phyloP scores from a whole-genome alignment of 768 basidiomycete genomes.

The Rhodosporidiobolus odoratus region DNA sequence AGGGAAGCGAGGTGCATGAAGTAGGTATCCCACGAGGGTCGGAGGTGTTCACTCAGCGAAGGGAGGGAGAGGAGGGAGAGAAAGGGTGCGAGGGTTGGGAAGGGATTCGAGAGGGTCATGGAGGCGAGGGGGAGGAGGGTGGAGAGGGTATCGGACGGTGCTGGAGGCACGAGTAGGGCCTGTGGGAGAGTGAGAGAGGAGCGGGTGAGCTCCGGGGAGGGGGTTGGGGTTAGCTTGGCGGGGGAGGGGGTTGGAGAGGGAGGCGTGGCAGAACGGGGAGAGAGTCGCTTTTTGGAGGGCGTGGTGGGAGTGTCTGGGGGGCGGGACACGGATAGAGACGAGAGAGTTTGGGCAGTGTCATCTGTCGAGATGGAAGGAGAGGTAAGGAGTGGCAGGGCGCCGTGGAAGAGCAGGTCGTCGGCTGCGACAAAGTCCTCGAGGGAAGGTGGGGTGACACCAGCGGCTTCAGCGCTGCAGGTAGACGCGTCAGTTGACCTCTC shows the following conservation, averaged over 20 bases:
- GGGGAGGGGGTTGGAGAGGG: slow-evolving; percentile 27
- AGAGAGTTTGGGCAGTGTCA: not conserved
- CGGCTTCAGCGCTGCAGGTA: not conserved
- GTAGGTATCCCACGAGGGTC: slow-evolving; percentile 39
- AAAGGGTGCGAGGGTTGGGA: slow-evolving; percentile 13
- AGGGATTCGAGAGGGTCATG: slow-evolving; percentile 52
- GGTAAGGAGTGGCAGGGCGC: slow-evolving; percentile 42
- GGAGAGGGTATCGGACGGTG: slow-evolving; percentile 18
- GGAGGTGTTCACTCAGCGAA: slow-evolving; percentile 18
- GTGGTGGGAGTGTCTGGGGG: slow-evolving; percentile 6
- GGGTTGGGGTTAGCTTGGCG: slow-evolving; percentile 7
- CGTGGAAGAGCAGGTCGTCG: slow-evolving; percentile 67
- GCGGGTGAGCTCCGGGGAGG: slow-evolving; percentile 17
- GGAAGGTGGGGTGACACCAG: not conserved
- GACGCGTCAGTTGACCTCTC: not conserved
- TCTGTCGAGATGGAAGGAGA: slow-evolving; percentile 7
- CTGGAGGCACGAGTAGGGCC: not conserved
- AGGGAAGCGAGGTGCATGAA: slow-evolving; percentile 37
- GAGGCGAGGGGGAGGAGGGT: slow-evolving; percentile 54
- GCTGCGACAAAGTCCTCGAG: slow-evolving; percentile 69
- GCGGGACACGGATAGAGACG: slow-evolving; percentile 4
- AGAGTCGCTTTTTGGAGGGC: slow-evolving; percentile 31
- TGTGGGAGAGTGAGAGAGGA: not conserved
- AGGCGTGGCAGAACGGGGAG: not conserved
- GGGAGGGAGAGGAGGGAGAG: slow-evolving; percentile 14